phyloP scores from a whole-genome alignment of 192 early-diverging fungal genomes.

The Lobosporangium transversale region DNA sequence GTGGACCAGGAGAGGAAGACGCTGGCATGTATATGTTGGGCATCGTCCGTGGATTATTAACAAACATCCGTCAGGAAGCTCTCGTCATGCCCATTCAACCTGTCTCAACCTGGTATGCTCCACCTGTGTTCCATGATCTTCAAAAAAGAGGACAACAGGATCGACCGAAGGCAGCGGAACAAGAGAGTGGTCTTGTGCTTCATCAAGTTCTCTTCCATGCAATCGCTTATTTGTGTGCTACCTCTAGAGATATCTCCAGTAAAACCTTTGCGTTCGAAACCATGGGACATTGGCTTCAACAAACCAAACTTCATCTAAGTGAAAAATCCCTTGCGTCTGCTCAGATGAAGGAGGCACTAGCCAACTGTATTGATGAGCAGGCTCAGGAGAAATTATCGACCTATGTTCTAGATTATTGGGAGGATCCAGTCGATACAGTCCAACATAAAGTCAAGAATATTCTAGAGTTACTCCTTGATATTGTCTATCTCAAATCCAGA shows the following conservation, averaged over 20 bases:
- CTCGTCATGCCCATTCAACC: slow-evolving; percentile 36
- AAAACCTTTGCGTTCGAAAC: slow-evolving; percentile 81
- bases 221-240: slow-evolving; percentile 69
- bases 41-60: slow-evolving; percentile 58
- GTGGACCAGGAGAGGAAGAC: slow-evolving; percentile 47
- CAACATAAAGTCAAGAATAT: slow-evolving; percentile 78
- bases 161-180: too few relatives aligned
- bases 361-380: slow-evolving; percentile 33
- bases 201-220: slow-evolving; percentile 72
- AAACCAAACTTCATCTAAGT: slow-evolving; percentile 55
- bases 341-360: slow-evolving; percentile 29
- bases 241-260: slow-evolving; percentile 68
- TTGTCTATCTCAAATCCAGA: slow-evolving; percentile 57
- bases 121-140: slow-evolving; percentile 34
- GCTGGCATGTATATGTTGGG: slow-evolving; percentile 56
- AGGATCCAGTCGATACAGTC: slow-evolving; percentile 85
- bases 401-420: slow-evolving; percentile 85
- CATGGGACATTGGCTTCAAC: slow-evolving; percentile 76
- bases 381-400: slow-evolving; percentile 70
- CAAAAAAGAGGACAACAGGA: too few relatives aligned
- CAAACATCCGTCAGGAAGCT: slow-evolving; percentile 55
- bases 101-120: slow-evolving; percentile 35
- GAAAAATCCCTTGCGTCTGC: slow-evolving; percentile 21
- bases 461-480: slow-evolving; percentile 75
- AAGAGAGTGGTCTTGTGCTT: slow-evolving; percentile 35